phyloP scores from a whole-genome alignment of 2,329 filamentous ascomycete species.

The Penicillium decumbens region DNA sequence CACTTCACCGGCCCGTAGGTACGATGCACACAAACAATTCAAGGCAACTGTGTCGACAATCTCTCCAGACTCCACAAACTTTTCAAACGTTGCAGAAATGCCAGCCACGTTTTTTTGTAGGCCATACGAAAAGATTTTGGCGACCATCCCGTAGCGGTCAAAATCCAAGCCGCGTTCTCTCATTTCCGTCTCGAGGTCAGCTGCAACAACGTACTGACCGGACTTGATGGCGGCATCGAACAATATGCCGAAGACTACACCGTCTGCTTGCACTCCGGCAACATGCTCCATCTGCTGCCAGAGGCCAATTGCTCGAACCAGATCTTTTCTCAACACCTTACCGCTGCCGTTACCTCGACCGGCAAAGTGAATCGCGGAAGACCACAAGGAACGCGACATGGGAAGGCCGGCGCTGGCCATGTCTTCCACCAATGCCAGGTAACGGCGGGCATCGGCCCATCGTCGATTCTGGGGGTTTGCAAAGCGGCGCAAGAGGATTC shows the following conservation, averaged over 20 bases:
- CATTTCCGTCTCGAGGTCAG: conserved; percentile 83
- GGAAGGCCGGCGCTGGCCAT: conserved; percentile 69
- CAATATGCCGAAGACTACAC: conserved; percentile 87
- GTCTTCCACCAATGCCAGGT: conserved; percentile 78
- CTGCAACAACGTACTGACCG: conserved; percentile 75
- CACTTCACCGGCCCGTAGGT: conserved; percentile 72
- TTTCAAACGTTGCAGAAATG: conserved; percentile 70
- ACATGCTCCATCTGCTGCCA: conserved; percentile 88
- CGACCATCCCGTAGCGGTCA: conserved; percentile 76
- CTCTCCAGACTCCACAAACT: conserved; percentile 79
- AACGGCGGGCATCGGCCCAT: conserved; percentile 63
- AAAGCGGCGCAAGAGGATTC: conserved; percentile 63
- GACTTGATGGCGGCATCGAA: conserved; percentile 85
- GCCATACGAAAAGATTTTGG: conserved; percentile 78
- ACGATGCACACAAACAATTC: conserved; percentile 77
- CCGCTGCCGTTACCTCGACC: conserved; percentile 59
- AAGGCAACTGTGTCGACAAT: conserved; percentile 82
- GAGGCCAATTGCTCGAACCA: conserved; percentile 66
- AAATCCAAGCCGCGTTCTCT: conserved; percentile 60
- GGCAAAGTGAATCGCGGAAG: conserved; percentile 73
- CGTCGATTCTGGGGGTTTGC: conserved; percentile 48
- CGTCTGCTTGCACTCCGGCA: conserved; percentile 60
- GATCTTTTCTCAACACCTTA: conserved; percentile 53
- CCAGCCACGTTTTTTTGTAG: conserved; percentile 67
- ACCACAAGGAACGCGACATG: conserved; percentile 70